Evolutionary conservation across 208 protist species (phyloP).

Genomic region (Trypanosoma scelopori): DNA sequence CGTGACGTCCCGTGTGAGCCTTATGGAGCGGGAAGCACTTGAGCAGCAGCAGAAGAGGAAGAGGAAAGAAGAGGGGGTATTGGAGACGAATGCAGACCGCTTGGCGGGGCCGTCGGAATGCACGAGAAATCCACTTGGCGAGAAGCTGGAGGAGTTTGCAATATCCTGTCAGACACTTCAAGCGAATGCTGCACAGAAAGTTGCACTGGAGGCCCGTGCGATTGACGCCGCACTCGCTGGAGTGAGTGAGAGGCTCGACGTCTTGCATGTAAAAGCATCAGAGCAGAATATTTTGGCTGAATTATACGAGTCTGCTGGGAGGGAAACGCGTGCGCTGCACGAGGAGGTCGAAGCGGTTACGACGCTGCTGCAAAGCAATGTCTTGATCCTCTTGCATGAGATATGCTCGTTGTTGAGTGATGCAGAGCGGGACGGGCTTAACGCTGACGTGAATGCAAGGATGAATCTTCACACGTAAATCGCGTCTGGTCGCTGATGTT

Average conservation of each 20-base stretch:
- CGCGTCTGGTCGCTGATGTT: too few relatives aligned
- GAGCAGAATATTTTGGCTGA: conserved; percentile 4
- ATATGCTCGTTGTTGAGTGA: conserved; percentile 8
- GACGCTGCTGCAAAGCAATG: conserved; percentile 6
- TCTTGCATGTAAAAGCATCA: neutral
- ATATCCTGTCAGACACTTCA: neutral
- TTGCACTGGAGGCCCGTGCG: neutral
- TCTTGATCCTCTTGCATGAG: conserved; percentile 2
- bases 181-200: neutral
- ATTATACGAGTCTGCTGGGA: conserved; percentile 1
- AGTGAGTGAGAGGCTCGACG: neutral
- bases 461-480: neutral
- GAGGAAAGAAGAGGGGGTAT: neutral
- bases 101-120: neutral
- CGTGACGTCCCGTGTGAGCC: neutral
- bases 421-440: conserved; percentile 2
- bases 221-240: neutral
- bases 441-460: neutral
- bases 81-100: neutral
- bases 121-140: neutral
- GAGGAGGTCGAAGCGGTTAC: neutral
- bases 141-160: neutral
- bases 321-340: neutral
- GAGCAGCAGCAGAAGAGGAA: neutral
- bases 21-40: conserved; percentile 17